Percentiles rank a stretch among this genome's conserved stretches.
Evolutionary conservation across 352 stramenopile species (phyloP).

Genomic region (Phytophthora crassamura): DNA sequence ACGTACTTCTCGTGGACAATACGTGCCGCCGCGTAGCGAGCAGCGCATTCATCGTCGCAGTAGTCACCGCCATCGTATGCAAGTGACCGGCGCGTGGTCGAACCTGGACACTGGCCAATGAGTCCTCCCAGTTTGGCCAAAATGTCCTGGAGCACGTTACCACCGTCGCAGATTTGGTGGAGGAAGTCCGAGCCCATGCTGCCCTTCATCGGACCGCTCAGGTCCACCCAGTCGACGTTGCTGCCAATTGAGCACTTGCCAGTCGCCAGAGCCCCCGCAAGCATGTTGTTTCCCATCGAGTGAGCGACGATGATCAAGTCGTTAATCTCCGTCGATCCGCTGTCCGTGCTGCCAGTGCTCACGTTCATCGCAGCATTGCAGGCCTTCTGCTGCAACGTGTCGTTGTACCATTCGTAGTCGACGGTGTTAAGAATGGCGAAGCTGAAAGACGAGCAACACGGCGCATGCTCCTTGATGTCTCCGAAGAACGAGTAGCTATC

Average conservation of each 20-base stretch:
- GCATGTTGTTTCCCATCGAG: conserved; percentile 72
- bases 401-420: conserved; percentile 63
- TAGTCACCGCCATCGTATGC: conserved; percentile 52
- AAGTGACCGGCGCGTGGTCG: conserved; percentile 38
- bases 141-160: conserved; percentile 29
- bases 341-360: conserved; percentile 26
- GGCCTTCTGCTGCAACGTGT: conserved; percentile 44
- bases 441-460: conserved; percentile 61
- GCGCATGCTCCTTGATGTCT: conserved; percentile 53
- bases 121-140: conserved; percentile 33
- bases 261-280: conserved; percentile 50
- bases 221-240: conserved; percentile 45
- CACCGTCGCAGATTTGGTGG: conserved; percentile 44
- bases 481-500: conserved; percentile 55
- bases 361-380: conserved; percentile 46
- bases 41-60: conserved; percentile 25
- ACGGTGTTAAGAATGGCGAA: conserved; percentile 59
- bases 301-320: conserved; percentile 63
- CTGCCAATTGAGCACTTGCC: conserved; percentile 50
- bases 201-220: conserved; percentile 54
- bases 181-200: conserved; percentile 63
- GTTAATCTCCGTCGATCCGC: conserved; percentile 48
- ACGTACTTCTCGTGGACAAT: conserved; percentile 44
- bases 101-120: conserved; percentile 54
- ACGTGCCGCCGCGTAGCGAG: conserved; percentile 44